These are phyloP conservation scores for Simplicillium sp. DNA, from an alignment of 2,329 filamentous ascomycete species.

Conservation along the genomic window DNA sequence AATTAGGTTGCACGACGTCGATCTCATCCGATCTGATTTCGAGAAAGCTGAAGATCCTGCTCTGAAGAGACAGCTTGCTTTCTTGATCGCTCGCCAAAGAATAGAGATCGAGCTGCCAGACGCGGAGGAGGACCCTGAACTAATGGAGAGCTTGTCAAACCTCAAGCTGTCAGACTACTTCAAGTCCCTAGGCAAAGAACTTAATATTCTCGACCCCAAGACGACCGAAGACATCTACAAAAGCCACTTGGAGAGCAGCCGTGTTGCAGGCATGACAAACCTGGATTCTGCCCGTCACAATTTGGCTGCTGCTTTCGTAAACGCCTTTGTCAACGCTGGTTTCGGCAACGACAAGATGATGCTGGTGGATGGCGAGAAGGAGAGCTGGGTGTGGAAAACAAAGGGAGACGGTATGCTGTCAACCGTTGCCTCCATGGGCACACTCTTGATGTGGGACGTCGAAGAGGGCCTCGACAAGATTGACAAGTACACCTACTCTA, in stretches of 20 bases:
- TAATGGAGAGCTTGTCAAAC: conserved; percentile 80
- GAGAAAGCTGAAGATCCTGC: conserved; percentile 70
- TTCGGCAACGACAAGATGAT: conserved; percentile 97
- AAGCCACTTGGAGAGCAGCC: conserved; percentile 90
- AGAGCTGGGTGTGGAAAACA: conserved; percentile 97
- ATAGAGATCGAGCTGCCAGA: conserved; percentile 69
- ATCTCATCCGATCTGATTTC: conserved; percentile 76
- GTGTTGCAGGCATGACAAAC: conserved; percentile 87
- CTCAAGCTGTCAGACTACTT: conserved; percentile 83
- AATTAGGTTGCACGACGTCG: conserved; percentile 81
- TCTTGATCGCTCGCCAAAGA: conserved; percentile 83
- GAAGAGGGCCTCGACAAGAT: conserved; percentile 88
- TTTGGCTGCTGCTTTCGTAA: conserved; percentile 90
- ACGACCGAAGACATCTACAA: conserved; percentile 99
- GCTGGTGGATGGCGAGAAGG: conserved; percentile 80
- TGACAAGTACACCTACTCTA: conserved; percentile 83
- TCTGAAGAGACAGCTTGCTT: conserved; percentile 87
- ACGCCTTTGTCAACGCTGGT: conserved; percentile 92
- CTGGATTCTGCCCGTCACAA: conserved; percentile 94
- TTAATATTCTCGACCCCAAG: conserved; percentile 95
- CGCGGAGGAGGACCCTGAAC: conserved; percentile 59
- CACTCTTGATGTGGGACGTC: conserved; percentile 87
- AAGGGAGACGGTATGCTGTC: conserved; percentile 98
- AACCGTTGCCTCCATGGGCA: conserved; percentile 86
- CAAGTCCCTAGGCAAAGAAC: conserved; percentile 85